Evolutionary conservation across 2,329 filamentous ascomycete genomes (phyloP).

Genomic region (Alternaria sp.): DNA sequence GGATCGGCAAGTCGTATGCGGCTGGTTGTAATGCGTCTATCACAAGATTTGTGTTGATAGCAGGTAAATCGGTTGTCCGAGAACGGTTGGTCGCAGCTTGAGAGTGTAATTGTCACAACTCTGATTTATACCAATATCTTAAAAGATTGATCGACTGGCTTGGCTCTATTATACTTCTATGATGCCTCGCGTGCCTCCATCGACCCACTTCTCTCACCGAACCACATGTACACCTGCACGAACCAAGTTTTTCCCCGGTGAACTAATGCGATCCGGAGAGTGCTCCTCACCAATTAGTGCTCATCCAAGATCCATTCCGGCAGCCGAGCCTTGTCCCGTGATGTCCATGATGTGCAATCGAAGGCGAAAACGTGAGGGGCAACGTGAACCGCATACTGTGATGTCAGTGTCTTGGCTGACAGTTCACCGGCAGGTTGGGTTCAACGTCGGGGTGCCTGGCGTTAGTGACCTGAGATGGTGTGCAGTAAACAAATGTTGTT

Average conservation of each 20-base stretch:
- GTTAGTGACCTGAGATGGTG: slow-evolving; percentile 21
- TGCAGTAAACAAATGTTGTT: slow-evolving; percentile 23
- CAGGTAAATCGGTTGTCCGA: neutral
- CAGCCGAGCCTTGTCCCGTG: slow-evolving; percentile 9
- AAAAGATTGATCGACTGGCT: neutral
- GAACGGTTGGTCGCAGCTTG: slow-evolving; percentile 1
- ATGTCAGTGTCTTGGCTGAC: slow-evolving; percentile 27
- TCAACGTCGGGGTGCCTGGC: slow-evolving; percentile 22
- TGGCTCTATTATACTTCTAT: slow-evolving; percentile 17
- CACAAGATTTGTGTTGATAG: neutral
- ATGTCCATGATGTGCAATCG: slow-evolving; percentile 15
- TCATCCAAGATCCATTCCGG: neutral
- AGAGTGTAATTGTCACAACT: neutral
- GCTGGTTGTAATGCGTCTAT: slow-evolving; percentile 10
- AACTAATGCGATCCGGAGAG: slow-evolving; percentile 10
- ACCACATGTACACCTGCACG: slow-evolving; percentile 14
- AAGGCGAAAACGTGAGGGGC: slow-evolving; percentile 24
- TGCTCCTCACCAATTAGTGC: slow-evolving; percentile 20
- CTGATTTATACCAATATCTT: neutral
- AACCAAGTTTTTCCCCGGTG: slow-evolving; percentile 15
- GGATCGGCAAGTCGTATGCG: slow-evolving; percentile 28
- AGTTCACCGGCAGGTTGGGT: slow-evolving; percentile 10
- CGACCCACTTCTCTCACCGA: slow-evolving; percentile 17
- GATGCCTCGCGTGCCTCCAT: slow-evolving; percentile 1
- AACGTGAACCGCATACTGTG: slow-evolving; percentile 17